A percentile compares a stretch with the other conserved stretches of the same genome.
These are phyloP conservation scores for Dalechampia spathulata DNA, from an alignment of 441 rosid genomes.

Conservation along the genomic window DNA sequence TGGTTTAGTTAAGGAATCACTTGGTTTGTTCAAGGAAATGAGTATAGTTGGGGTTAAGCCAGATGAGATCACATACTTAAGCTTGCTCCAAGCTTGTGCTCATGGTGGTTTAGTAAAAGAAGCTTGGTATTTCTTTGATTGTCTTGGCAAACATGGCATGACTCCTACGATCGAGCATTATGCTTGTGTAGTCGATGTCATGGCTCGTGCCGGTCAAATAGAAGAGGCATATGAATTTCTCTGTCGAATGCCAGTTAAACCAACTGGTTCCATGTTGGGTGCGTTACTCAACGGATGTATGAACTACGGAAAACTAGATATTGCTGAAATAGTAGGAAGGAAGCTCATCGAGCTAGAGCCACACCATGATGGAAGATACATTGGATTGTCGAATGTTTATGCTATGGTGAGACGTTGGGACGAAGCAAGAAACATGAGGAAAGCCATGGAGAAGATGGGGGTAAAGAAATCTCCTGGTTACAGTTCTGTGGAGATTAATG, in stretches of 20 bases:
- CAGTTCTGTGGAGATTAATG: slow-evolving; percentile 47
- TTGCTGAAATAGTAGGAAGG: slow-evolving; percentile 61
- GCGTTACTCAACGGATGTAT: slow-evolving; percentile 69
- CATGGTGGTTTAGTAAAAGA: slow-evolving; percentile 66
- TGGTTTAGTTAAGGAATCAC: slow-evolving; percentile 54
- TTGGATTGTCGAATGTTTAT: slow-evolving; percentile 57
- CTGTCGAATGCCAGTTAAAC: slow-evolving; percentile 40
- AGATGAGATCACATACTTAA: slow-evolving; percentile 66
- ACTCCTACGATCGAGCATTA: slow-evolving; percentile 61
- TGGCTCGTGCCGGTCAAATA: slow-evolving; percentile 62
- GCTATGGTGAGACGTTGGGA: slow-evolving; percentile 47
- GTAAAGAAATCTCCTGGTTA: slow-evolving; percentile 64
- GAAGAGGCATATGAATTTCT: slow-evolving; percentile 50
- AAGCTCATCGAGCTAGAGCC: slow-evolving; percentile 66
- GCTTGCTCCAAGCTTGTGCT: slow-evolving; percentile 67
- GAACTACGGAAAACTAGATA: slow-evolving; percentile 48
- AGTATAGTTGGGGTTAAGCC: slow-evolving; percentile 38
- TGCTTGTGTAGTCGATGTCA: slow-evolving; percentile 75
- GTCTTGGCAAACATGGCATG: slow-evolving; percentile 34
- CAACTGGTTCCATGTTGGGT: slow-evolving; percentile 62
- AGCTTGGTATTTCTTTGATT: slow-evolving; percentile 53
- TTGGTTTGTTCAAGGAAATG: slow-evolving; percentile 55
- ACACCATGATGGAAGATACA: slow-evolving; percentile 55
- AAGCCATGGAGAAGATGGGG: slow-evolving; percentile 69
- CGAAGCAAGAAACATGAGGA: slow-evolving; percentile 51